Percentiles rank a stretch among this genome's conserved stretches.
Conservation (phyloP, 257 asterid genomes). For the Gardenia jasminoides region DNA sequence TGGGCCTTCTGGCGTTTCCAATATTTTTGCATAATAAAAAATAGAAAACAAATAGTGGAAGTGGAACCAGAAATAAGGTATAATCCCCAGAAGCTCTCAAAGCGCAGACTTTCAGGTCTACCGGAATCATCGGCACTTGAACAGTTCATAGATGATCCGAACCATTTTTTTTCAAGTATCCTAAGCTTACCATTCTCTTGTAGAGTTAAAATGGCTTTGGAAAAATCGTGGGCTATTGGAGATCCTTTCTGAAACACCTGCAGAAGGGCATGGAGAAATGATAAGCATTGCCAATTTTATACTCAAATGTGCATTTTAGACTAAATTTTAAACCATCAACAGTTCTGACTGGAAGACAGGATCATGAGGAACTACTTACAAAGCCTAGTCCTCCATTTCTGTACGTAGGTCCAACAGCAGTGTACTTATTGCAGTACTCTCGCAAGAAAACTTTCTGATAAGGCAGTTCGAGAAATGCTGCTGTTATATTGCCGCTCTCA, state of each 20-base stretch:
- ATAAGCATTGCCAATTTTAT: not conserved
- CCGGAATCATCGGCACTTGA: slow-evolving; percentile 8
- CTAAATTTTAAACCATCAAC: not conserved
- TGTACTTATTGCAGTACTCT: slow-evolving; percentile 30
- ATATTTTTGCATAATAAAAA: slow-evolving; percentile 9
- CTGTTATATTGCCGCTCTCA: slow-evolving; percentile 27
- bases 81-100: slow-evolving; percentile 40
- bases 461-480: slow-evolving; percentile 42
- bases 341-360: not conserved
- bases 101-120: slow-evolving; percentile 23
- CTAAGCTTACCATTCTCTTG: slow-evolving; percentile 27
- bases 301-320: not conserved
- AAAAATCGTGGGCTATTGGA: slow-evolving; percentile 36
- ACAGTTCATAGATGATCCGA: slow-evolving; percentile 23
- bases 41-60: slow-evolving; percentile 30
- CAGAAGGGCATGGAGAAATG: not conserved
- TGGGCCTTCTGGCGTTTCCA: not conserved
- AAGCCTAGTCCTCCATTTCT: slow-evolving; percentile 40
- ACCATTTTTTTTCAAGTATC: slow-evolving; percentile 17
- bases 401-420: slow-evolving; percentile 28
- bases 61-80: slow-evolving; percentile 29
- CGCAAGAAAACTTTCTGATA: slow-evolving; percentile 35
- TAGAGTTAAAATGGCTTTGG: slow-evolving; percentile 35
- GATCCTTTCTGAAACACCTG: slow-evolving; percentile 40
- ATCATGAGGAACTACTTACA: slow-evolving; percentile 17